Evolutionary conservation across 257 asterid species (phyloP).

Genomic region (Verbena officinalis): DNA sequence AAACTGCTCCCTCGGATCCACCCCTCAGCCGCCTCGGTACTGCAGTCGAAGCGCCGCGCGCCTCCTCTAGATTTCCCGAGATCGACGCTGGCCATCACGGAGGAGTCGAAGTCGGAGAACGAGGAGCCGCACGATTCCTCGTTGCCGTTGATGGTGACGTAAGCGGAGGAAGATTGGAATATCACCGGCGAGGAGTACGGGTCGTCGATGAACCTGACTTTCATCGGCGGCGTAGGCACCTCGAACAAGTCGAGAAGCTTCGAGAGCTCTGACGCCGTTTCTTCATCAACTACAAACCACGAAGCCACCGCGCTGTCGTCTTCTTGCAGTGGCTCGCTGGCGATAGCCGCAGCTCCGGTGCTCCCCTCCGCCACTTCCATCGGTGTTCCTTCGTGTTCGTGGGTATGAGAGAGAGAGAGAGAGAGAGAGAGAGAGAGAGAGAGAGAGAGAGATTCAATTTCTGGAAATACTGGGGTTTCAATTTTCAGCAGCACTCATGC

Average conservation of each 20-base stretch:
- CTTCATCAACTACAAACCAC: conserved; percentile 55
- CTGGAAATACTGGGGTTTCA: too few relatives aligned
- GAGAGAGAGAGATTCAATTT: too few relatives aligned
- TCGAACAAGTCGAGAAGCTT: conserved; percentile 45
- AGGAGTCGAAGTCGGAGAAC: conserved; percentile 60
- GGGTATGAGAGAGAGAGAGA: conserved; percentile 11
- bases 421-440: too few relatives aligned
- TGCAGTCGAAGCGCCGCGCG: too few relatives aligned
- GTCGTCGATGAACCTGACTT: conserved; percentile 60
- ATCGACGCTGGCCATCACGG: conserved; percentile 75
- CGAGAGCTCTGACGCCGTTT: conserved; percentile 52
- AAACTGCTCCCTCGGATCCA: too few relatives aligned
- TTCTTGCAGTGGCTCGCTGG: background rate
- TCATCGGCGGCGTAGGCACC: conserved; percentile 40
- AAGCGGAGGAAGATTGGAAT: conserved; percentile 58
- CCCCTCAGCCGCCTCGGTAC: too few relatives aligned
- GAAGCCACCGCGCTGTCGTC: conserved; percentile 35
- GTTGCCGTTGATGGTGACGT: conserved; percentile 70
- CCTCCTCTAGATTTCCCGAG: conserved; percentile 39
- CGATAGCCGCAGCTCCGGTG: conserved; percentile 7
- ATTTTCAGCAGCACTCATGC: too few relatives aligned
- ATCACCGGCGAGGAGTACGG: conserved; percentile 51
- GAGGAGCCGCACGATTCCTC: conserved; percentile 85
- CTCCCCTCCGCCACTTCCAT: conserved; percentile 30
- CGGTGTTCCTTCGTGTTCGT: background rate